Conservation (phyloP, 2,329 filamentous ascomycete species). For the Aspergillus sp. region DNA sequence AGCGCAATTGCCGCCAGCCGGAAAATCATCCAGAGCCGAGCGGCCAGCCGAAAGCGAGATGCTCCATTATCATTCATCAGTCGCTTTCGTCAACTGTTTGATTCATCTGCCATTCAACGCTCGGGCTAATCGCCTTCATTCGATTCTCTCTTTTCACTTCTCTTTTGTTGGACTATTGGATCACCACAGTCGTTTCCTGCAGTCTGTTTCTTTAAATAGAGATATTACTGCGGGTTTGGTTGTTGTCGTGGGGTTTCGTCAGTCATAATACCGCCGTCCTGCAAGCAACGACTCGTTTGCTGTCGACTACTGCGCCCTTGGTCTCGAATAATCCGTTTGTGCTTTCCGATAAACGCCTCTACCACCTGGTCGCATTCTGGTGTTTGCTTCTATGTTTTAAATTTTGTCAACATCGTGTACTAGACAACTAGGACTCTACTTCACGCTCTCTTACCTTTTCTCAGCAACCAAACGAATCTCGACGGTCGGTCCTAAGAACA, state of each 20-base stretch:
- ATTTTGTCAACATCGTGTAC: neutral
- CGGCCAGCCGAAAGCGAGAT: neutral
- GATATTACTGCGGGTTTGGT: neutral
- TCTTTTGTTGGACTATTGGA: neutral
- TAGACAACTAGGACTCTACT: neutral
- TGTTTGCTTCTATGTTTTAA: neutral
- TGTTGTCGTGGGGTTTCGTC: neutral
- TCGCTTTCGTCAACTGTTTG: neutral
- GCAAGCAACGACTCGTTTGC: neutral
- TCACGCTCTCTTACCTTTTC: neutral
- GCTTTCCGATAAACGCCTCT: neutral
- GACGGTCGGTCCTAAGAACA: neutral
- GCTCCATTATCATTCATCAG: neutral
- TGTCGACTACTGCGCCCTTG: neutral
- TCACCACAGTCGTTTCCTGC: neutral
- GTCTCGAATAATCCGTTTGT: neutral
- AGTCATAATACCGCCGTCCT: neutral
- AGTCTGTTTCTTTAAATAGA: neutral
- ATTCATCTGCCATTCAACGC: neutral
- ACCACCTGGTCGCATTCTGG: neutral
- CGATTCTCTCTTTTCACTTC: neutral
- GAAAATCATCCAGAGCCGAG: neutral
- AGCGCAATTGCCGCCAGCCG: neutral
- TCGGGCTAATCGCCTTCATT: neutral
- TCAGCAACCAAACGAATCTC: neutral